Evolutionary conservation across 257 asterid species (phyloP), one percentile per base, ranked within the genome.

Genomic region (Nicotiana knightiana): DNA sequence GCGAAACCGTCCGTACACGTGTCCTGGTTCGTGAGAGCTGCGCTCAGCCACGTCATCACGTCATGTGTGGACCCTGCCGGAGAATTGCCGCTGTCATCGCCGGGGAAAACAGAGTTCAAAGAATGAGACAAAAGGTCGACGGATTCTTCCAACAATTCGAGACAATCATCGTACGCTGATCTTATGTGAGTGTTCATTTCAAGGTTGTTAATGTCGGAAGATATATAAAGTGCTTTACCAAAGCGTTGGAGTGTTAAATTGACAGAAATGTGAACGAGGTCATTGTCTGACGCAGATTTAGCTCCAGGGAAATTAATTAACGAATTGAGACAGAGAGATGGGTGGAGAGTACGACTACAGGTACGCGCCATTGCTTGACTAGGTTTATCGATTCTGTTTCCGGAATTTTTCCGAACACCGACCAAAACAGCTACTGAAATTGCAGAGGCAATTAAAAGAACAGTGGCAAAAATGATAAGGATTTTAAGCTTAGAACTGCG

Each of bases 11-110:
- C 98, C 3, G 85, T 83, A 83, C 99, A 96, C 28, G 99, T 96
- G 87, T 96, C 99, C 82, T 94, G 99, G 70, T 94, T 96, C 37
- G 99, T 93, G 21, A 96, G 16, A 48, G 99, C 87, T 4, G 99
- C 94, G 86, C 99, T 96, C 51, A 96, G 93, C 99, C 99, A 96
- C 71, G 99, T 96, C 83, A 89, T 63, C 66, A 96, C 94, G 86
- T 96, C 97, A 62, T 91, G 93, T 18, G 91, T 83, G 26, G 93
- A 85, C 0, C 78, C 88, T 81, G 82, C 66, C 76, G 85, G 57
- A 5, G 82, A 53, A 5, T 12, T 43, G 0, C 51, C 12, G 12
- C 51, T 64, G 73, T 68, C 88, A 6, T 84, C 91, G 7, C 85
- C 84, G 12, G 90, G 84, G 1, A 81, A 76, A 71, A 89, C 89